Base-by-base conservation (phyloP, 176 grass and related monocot genomes). In the Oryza rufipogon region DNA sequence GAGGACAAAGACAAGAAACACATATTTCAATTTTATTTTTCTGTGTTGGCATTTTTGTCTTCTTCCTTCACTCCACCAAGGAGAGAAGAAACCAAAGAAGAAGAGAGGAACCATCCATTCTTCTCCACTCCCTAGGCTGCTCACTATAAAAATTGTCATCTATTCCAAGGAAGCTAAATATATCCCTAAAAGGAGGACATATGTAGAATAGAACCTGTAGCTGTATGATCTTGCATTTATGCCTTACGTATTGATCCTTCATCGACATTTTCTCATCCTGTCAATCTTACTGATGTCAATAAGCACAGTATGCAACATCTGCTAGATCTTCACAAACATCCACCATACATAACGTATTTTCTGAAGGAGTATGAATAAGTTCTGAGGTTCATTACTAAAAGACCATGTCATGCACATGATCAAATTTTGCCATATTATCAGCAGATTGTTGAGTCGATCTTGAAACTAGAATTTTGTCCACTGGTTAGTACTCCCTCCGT, bases 61-160 rank as follows among this genome's bases (percentile, higher is more conserved):
- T 75, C 52, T 91, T 80, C 80, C 54, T 90, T 76, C 52, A 54
- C 30, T 71, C 80, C 80, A 77, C 20, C 88, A 80, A 83, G 39
- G 64, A 70, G 72, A 70, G 89, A 91, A 87, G 76, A 91, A 91
- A 91, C 85, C 80, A 84, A 87, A 91, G 85, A 67, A 70, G 69
- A 71, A 87, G 52, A 79, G 49, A 84, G 51, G 71, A 87, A 76
- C 1, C 20, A 70, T 48, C 6, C 51, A 84, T 25, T 58, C 56
- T 87, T 79, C 85, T 33, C 63, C 70, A 80, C 75, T 87, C 39
- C 89, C 89, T 42, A 87, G 70, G 85, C 64, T 87, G 66, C 46
- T 66, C 49, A 84, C 65, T 80, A 51, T 20, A 87, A 83, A 39
- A 42, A 61, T 41, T 15, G 49, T n/a, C 80, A 71, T 84, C 17